Evolutionary conservation across 2,329 filamentous ascomycete genomes (phyloP).

Genomic region (Alternaria brassicicola): DNA sequence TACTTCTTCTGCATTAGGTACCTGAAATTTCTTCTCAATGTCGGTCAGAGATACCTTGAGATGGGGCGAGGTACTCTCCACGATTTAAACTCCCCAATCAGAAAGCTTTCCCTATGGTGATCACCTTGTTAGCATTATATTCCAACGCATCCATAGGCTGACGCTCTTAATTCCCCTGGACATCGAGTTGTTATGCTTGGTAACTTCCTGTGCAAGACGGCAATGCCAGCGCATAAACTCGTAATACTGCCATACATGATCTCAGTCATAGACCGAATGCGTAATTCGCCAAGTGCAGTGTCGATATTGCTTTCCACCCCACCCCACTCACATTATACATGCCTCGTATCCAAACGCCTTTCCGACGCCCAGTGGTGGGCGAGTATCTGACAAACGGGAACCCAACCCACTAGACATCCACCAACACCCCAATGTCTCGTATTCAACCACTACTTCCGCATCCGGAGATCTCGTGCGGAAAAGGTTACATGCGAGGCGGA

Average conservation of each 20-base stretch:
- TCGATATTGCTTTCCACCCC: background rate
- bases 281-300: background rate
- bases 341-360: background rate
- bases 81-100: too few species aligned
- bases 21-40: too few species aligned
- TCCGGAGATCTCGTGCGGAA: background rate
- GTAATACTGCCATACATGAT: background rate
- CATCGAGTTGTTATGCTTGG: background rate
- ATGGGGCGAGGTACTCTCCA: too few species aligned
- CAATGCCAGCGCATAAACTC: background rate
- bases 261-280: background rate
- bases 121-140: too few species aligned
- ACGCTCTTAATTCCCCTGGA: background rate
- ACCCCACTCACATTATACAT: background rate
- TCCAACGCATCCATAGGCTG: too few species aligned
- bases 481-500: background rate
- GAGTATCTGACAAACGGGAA: background rate
- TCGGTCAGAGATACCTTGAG: too few species aligned
- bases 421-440: background rate
- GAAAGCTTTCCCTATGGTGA: too few species aligned
- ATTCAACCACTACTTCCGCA: background rate
- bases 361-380: background rate
- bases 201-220: background rate
- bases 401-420: background rate
- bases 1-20: too few species aligned